A percentile compares a stretch with the other conserved stretches of the same genome.
phyloP scores from a whole-genome alignment of 2,329 filamentous ascomycete genomes.

The Colletotrichum filicis region DNA sequence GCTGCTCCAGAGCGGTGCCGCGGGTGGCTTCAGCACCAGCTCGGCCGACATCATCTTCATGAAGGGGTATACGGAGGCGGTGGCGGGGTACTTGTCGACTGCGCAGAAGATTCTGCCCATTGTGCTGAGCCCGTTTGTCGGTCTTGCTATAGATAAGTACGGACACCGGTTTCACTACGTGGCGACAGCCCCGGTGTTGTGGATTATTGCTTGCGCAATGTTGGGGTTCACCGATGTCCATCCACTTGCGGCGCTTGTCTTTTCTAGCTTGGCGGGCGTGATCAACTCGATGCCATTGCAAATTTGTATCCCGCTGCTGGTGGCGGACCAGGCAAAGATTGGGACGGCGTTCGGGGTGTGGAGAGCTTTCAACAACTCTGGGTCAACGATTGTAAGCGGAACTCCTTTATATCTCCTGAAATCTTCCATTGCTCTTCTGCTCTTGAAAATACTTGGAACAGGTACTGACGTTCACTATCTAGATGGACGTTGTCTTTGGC shows the following conservation, averaged over 20 bases:
- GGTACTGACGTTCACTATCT: not conserved
- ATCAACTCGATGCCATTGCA: conserved; percentile 40
- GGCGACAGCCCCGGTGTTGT: conserved; percentile 37
- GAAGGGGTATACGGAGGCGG: conserved; percentile 39
- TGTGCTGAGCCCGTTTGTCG: conserved; percentile 35
- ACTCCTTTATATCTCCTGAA: not conserved
- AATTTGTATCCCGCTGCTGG: conserved; percentile 39
- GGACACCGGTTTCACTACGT: conserved; percentile 40
- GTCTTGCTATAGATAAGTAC: conserved; percentile 38
- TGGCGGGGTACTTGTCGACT: conserved; percentile 38
- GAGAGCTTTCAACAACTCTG: conserved; percentile 40
- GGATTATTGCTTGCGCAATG: conserved; percentile 37
- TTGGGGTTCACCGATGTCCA: conserved; percentile 38
- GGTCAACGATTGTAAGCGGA: conserved; percentile 38
- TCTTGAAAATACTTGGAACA: not conserved
- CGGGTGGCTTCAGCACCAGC: conserved; percentile 36
- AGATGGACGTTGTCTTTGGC: conserved; percentile 41
- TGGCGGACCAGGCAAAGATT: conserved; percentile 39
- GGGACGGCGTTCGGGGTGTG: conserved; percentile 39
- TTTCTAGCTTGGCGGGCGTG: conserved; percentile 35
- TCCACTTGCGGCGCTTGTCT: conserved; percentile 37
- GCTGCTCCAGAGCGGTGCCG: conserved; percentile 38
- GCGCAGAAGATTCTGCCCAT: conserved; percentile 38
- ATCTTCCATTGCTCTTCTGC: not conserved
- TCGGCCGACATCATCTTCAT: conserved; percentile 40